Percentiles rank a stretch among this genome's conserved stretches.
Conservation (phyloP, 2,329 filamentous ascomycete species). For the Ascochyta koolunga region DNA sequence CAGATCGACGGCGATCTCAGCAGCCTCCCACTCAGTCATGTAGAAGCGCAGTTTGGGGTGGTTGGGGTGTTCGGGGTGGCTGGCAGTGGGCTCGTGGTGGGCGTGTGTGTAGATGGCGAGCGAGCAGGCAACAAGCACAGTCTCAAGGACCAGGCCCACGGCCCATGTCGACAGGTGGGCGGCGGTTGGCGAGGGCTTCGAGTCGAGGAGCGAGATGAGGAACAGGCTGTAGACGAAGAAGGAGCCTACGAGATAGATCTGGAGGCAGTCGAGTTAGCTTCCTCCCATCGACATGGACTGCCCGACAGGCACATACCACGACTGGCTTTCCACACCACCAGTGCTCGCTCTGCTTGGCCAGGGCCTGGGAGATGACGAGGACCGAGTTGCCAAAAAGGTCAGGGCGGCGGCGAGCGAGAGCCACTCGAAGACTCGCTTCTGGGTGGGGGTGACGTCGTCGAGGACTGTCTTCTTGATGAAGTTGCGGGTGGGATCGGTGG, state of each 20-base stretch:
- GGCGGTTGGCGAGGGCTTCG: constrained; percentile 77
- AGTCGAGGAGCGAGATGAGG: constrained; percentile 84
- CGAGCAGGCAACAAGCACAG: constrained; percentile 72
- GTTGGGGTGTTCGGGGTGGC: constrained; percentile 18
- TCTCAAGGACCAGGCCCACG: constrained; percentile 73
- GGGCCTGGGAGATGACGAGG: constrained; percentile 75
- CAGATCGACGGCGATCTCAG: constrained; percentile 70
- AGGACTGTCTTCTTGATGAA: constrained; percentile 54
- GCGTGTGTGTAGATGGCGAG: constrained; percentile 70
- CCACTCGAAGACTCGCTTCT: constrained; percentile 77
- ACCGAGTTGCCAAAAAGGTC: constrained; percentile 78
- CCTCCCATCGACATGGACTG: too few species aligned
- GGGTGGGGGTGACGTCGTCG: constrained; percentile 66
- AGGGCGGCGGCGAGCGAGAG: constrained; percentile 72
- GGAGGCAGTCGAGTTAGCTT: neutral
- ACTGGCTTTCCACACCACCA: constrained; percentile 85
- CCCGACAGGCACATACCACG: constrained; percentile 68
- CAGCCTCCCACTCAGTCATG: constrained; percentile 65
- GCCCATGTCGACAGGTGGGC: constrained; percentile 83
- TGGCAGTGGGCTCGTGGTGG: constrained; percentile 67
- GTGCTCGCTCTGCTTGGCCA: constrained; percentile 66
- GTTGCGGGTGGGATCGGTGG: constrained; percentile 56
- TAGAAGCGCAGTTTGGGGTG: constrained; percentile 31
- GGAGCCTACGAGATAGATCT: constrained; percentile 86
- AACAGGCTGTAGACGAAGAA: constrained; percentile 88